phyloP scores from a whole-genome alignment of 495 filamentous ascomycete genomes.

The Aspergillus sclerotiicarbonarius region DNA sequence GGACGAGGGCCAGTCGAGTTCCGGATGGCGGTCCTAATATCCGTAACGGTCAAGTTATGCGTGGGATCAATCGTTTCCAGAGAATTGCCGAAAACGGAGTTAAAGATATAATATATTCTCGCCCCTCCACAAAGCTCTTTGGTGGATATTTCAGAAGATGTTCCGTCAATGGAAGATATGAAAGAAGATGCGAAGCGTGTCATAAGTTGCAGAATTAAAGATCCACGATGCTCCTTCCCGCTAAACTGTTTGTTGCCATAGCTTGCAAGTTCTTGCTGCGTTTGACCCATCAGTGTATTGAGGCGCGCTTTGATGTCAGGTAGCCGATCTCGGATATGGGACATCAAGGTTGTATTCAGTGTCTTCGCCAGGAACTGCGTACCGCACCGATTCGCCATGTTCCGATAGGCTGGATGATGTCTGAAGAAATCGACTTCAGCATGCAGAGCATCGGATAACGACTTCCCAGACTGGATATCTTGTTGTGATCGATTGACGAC shows the following conservation, averaged over 20 bases:
- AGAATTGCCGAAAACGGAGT: conserved; percentile 97
- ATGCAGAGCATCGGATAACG: conserved; percentile 82
- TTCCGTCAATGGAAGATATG: conserved; percentile 98
- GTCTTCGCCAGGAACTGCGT: conserved; percentile 96
- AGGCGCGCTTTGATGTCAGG: conserved; percentile 97
- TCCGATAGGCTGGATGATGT: conserved; percentile 94
- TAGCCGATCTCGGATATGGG: conserved; percentile 90
- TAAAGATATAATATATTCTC: conserved; percentile 99
- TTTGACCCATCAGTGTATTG: conserved; percentile 98
- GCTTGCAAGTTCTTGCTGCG: conserved; percentile 96
- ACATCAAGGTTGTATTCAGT: conserved; percentile 91
- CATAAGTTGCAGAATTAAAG: conserved; percentile 94
- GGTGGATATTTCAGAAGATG: conserved; percentile 96
- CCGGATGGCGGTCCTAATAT: conserved; percentile 96
- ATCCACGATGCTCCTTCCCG: conserved; percentile 93
- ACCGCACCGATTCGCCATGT: conserved; percentile 90
- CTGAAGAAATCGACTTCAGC: conserved; percentile 94
- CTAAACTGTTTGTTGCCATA: conserved; percentile 98
- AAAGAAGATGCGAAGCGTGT: conserved; percentile 97
- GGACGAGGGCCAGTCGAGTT: conserved; percentile 97
- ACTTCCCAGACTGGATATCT: conserved; percentile 94
- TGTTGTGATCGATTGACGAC: conserved; percentile 98
- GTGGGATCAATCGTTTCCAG: conserved; percentile 95
- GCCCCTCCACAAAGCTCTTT: conserved; percentile 97
- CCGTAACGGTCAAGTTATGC: conserved; percentile 88